A percentile compares a stretch with the other conserved stretches of the same genome.
phyloP scores from a whole-genome alignment of 2,329 filamentous ascomycete genomes.

The Cryphonectria nitschkei region DNA sequence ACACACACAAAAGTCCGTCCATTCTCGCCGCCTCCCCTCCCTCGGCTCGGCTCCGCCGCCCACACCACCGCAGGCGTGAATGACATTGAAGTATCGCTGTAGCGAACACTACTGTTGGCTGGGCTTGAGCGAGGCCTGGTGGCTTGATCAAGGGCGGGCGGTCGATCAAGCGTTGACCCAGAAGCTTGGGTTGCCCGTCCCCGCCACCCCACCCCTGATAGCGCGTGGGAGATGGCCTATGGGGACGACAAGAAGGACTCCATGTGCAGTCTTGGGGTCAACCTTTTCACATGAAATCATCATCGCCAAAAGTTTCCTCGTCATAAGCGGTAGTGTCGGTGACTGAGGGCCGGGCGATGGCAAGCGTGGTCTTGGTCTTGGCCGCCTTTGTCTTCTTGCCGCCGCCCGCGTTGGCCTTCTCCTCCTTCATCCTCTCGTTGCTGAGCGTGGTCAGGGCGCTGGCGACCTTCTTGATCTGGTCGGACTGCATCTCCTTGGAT shows the following conservation, averaged over 20 bases:
- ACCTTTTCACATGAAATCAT: conserved; percentile 29
- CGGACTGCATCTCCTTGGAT: conserved; percentile 82
- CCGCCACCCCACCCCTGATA: not conserved
- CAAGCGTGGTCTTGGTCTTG: conserved; percentile 89
- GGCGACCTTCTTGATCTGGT: conserved; percentile 95
- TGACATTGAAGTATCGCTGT: not conserved
- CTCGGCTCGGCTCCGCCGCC: not conserved
- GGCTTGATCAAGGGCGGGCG: not conserved
- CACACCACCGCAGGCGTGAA: not conserved
- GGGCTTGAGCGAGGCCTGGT: not conserved
- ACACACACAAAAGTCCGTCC: not conserved
- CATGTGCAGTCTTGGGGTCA: not conserved
- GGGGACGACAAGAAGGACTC: not conserved
- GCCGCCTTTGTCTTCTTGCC: conserved; percentile 97
- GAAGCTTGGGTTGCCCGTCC: not conserved
- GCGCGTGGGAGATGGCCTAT: not conserved
- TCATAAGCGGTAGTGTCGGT: conserved; percentile 76
- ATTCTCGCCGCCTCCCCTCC: not conserved
- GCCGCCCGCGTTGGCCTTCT: conserved; percentile 91
- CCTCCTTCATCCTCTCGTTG: conserved; percentile 99
- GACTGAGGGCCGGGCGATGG: conserved; percentile 59
- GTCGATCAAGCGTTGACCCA: not conserved
- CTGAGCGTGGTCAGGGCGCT: conserved; percentile 84
- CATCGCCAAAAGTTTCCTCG: conserved; percentile 81
- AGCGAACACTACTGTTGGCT: not conserved